Evolutionary conservation across 345 rosid genomes (phyloP).

Genomic region (Acer saccharum): DNA sequence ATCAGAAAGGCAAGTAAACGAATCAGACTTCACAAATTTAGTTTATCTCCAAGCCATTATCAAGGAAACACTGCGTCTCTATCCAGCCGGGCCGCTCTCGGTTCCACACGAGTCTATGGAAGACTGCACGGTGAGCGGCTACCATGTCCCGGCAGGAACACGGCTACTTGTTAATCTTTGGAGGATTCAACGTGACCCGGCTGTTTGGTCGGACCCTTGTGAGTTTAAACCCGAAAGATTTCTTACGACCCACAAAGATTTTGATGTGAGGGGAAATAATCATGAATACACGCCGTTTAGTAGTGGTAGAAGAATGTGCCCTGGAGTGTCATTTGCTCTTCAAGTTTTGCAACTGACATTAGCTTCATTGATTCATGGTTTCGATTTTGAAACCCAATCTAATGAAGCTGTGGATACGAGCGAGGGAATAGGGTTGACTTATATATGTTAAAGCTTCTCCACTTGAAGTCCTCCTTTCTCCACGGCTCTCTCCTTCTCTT

Average conservation of each 20-base stretch:
- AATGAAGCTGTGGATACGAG: slow-evolving; percentile 31
- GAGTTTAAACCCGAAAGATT: slow-evolving; percentile 36
- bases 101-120: slow-evolving; percentile 27
- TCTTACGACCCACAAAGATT: slow-evolving; percentile 22
- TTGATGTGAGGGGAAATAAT: slow-evolving; percentile 27
- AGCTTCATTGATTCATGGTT: slow-evolving; percentile 31
- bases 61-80: slow-evolving; percentile 41
- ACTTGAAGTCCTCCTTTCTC: slow-evolving; percentile 31
- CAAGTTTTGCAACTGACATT: slow-evolving; percentile 28
- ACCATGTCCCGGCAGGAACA: slow-evolving; percentile 27
- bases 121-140: slow-evolving; percentile 26
- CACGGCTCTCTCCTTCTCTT: slow-evolving; percentile 23
- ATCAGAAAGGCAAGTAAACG: slow-evolving; percentile 21
- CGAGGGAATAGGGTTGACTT: slow-evolving; percentile 1
- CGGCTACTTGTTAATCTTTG: slow-evolving; percentile 22
- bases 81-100: slow-evolving; percentile 27
- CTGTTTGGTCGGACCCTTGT: slow-evolving; percentile 31
- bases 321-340: slow-evolving; percentile 30
- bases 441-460: slow-evolving; percentile 29
- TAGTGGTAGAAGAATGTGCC: slow-evolving; percentile 41
- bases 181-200: slow-evolving; percentile 35
- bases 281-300: slow-evolving; percentile 34
- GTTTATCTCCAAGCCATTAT: slow-evolving; percentile 37
- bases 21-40: slow-evolving; percentile 28
- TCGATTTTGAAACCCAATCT: slow-evolving; percentile 24